A percentile compares a stretch with the other conserved stretches of the same genome.
Conservation (phyloP, 176 grass and related monocot species). For the Oryza glaberrima region DNA sequence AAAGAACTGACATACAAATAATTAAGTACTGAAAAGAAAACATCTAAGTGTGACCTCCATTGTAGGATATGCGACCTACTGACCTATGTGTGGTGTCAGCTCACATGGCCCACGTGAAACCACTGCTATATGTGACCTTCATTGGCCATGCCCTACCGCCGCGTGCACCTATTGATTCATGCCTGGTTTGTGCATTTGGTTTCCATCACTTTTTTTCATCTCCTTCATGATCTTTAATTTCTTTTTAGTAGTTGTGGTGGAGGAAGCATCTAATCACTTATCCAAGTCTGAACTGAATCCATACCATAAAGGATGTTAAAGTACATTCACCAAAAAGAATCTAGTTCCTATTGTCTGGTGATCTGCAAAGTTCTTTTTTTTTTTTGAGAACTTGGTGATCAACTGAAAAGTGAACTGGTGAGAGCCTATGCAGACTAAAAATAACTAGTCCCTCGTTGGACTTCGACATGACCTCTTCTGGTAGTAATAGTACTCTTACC, state of each 20-base stretch:
- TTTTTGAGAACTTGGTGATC: too few species aligned
- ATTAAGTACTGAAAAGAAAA: too few species aligned
- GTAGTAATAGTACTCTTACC: not conserved
- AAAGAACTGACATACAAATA: too few species aligned
- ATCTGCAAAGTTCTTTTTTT: not conserved
- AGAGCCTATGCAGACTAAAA: not conserved
- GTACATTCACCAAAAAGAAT: not conserved
- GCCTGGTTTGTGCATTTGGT: not conserved
- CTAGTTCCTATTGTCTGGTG: not conserved
- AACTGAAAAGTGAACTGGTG: not conserved
- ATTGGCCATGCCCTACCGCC: too few species aligned
- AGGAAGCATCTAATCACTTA: constrained; percentile 23
- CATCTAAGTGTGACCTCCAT: too few species aligned
- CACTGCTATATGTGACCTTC: too few species aligned
- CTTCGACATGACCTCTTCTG: not conserved
- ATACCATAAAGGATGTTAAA: not conserved
- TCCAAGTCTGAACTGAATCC: not conserved
- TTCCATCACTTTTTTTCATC: not conserved
- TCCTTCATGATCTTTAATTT: not conserved
- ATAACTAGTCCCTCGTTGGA: not conserved
- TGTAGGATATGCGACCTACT: too few species aligned
- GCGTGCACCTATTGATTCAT: not conserved
- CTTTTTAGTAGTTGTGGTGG: constrained; percentile 1
- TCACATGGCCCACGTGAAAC: too few species aligned
- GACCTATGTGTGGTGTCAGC: too few species aligned